Evolutionary conservation across 345 rosid genomes (phyloP).

Genomic region (Gossypium raimondii): DNA sequence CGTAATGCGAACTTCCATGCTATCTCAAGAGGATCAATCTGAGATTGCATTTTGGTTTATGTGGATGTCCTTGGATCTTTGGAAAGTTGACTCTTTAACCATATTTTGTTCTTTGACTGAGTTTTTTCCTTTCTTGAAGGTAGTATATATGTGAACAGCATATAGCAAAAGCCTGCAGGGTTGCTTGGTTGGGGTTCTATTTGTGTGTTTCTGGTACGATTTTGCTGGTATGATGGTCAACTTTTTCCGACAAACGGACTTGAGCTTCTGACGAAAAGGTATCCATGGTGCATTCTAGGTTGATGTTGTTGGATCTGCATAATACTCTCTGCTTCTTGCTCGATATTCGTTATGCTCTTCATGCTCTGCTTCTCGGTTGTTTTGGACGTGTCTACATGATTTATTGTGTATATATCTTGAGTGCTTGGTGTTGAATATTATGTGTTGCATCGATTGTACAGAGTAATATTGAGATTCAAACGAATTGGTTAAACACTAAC

Average conservation of each 20-base stretch:
- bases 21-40: not conserved
- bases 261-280: not conserved
- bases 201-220: not conserved
- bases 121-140: not conserved
- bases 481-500: not conserved
- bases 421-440: not conserved
- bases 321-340: not conserved
- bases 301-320: not conserved
- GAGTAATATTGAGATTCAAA: not conserved
- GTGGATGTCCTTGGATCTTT: conserved; percentile 14
- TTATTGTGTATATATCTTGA: not conserved
- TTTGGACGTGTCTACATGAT: not conserved
- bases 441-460: not conserved
- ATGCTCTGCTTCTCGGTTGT: not conserved
- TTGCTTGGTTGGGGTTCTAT: not conserved
- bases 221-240: not conserved
- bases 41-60: conserved; percentile 19
- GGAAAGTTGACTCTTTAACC: conserved; percentile 3
- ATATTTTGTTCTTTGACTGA: not conserved
- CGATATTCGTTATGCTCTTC: not conserved
- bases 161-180: not conserved
- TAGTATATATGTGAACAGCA: not conserved
- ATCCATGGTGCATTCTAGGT: not conserved
- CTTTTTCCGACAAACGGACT: not conserved
- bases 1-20: conserved; percentile 4